Percentiles rank a stretch among this genome's conserved stretches.
These are phyloP conservation scores for Globisporangium spiculum DNA, from an alignment of 352 stramenopile genomes.

Conservation along the genomic window DNA sequence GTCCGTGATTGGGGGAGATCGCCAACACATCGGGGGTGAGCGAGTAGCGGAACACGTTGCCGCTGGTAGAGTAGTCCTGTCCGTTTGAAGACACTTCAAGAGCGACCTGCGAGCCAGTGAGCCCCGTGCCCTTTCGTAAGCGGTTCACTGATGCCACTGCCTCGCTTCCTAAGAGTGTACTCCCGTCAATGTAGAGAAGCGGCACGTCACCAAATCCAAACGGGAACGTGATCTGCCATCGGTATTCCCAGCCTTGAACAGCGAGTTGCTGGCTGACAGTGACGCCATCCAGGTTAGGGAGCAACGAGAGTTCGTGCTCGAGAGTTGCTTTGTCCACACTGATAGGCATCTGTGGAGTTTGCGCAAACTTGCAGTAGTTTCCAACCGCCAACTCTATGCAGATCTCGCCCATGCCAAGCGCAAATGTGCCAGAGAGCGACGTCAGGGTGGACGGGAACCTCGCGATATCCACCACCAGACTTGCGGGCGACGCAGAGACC, in stretches of 20 bases:
- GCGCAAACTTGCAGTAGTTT: constrained; percentile 39
- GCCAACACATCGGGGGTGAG: constrained; percentile 52
- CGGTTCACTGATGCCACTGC: constrained; percentile 15
- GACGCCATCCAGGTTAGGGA: constrained; percentile 61
- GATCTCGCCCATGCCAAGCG: constrained; percentile 45
- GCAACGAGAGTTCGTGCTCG: constrained; percentile 41
- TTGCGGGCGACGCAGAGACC: constrained; percentile 16
- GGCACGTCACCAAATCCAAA: constrained; percentile 30
- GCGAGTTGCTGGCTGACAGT: constrained; percentile 31
- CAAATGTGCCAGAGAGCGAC: constrained; percentile 54
- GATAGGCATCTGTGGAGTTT: constrained; percentile 38
- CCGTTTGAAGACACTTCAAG: constrained; percentile 89
- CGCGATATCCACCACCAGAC: constrained; percentile 27
- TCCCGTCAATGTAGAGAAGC: constrained; percentile 21
- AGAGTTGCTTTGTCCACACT: constrained; percentile 51
- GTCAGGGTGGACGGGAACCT: constrained; percentile 27
- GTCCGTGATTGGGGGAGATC: constrained; percentile 73
- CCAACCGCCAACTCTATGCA: constrained; percentile 56
- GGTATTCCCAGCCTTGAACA: constrained; percentile 31
- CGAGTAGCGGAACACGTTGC: constrained; percentile 64
- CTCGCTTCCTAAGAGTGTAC: constrained; percentile 17
- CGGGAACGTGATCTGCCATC: constrained; percentile 45
- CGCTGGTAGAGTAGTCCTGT: constrained; percentile 63
- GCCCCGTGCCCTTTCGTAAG: constrained; percentile 33
- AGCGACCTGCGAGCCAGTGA: constrained; percentile 61